Base-by-base conservation (phyloP, 78 protist genomes). In the Parvularia atlantis region DNA sequence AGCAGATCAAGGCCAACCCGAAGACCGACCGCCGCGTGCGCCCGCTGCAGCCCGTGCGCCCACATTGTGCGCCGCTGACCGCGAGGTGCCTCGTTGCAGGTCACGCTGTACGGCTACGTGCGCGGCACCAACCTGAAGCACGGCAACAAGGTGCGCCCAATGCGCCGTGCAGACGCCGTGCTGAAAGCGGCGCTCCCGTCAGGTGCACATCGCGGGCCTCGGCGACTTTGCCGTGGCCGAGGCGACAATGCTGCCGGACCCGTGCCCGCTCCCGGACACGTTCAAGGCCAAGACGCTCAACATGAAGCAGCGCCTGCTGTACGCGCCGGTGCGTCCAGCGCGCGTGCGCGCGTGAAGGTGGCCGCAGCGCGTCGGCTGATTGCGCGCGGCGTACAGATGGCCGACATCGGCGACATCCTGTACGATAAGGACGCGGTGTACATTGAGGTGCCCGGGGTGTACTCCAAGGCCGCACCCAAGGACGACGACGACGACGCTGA, bases 371-470 rank as follows among this genome's bases (percentile, higher is more conserved):
- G n/a, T n/a, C n/a, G n/a, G n/a, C n/a, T n/a, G n/a, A n/a, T n/a
- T 71, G 31, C 7, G 90, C 24, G 86, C 89, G 73, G 96, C 97
- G 30, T 97, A 97, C n/a, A n/a, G 46, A 84, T 91, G 93, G 17
- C 88, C 50, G 93, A 96, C 67, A 66, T 97, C 60, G 99, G 99
- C 64, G 97, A 84, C 36, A 69, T 96, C 52, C 64, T 88, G 19
- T 94, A 77, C 67, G 99, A 97, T 74, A 73, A 78, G 57, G 98
- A 96, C 78, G 96, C 98, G 36, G 87, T 92, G 36, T 94, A 95
- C 83, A 79, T 97, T 73, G 76, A 91, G 37, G 64, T 94, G 22
- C 66, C 66, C 39, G 63, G 74, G 1, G 43, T 37, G 53, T 5
- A 13, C 33, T 57, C 66, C 22, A 3, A 56, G 33, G 4, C 33